Evolutionary conservation across 305 asterid genomes (phyloP).

Genomic region (Fraxinus albicans): DNA sequence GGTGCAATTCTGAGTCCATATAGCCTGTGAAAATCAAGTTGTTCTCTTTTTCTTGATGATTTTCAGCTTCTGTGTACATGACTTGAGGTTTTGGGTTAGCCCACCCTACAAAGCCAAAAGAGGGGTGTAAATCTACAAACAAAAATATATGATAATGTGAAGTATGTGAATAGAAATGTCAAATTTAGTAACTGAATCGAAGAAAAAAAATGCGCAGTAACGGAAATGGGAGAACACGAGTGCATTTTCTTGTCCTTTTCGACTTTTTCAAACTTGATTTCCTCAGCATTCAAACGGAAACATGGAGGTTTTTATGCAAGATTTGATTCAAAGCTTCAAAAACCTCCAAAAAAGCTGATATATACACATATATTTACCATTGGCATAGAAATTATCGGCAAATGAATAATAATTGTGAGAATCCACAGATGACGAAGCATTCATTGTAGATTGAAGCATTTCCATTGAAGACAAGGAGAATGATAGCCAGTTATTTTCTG

Average conservation of each 20-base stretch:
- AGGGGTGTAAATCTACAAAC: not conserved
- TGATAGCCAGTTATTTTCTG: slow-evolving; percentile 78
- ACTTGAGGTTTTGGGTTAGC: slow-evolving; percentile 40
- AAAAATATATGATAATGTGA: not conserved
- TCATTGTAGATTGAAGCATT: slow-evolving; percentile 45
- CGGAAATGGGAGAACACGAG: slow-evolving; percentile 37
- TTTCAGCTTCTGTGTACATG: slow-evolving; percentile 48
- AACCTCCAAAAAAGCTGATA: not conserved
- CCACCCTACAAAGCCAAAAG: slow-evolving; percentile 48
- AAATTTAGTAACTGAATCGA: slow-evolving; percentile 24
- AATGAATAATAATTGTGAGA: slow-evolving; percentile 59
- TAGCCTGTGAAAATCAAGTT: slow-evolving; percentile 30
- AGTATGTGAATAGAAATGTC: slow-evolving; percentile 23
- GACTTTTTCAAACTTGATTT: slow-evolving; percentile 37
- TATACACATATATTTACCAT: slow-evolving; percentile 38
- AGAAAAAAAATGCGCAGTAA: slow-evolving; percentile 22
- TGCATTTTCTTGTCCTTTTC: slow-evolving; percentile 42
- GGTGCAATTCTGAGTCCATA: slow-evolving; percentile 22
- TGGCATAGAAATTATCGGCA: slow-evolving; percentile 73
- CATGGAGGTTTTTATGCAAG: slow-evolving; percentile 35
- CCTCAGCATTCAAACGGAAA: slow-evolving; percentile 48
- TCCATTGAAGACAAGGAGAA: slow-evolving; percentile 80
- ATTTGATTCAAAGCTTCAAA: not conserved
- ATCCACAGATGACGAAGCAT: slow-evolving; percentile 41
- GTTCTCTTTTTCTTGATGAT: slow-evolving; percentile 32